Conservation (phyloP, 179 eudicot genomes). For the Heliamphora ciliata region DNA sequence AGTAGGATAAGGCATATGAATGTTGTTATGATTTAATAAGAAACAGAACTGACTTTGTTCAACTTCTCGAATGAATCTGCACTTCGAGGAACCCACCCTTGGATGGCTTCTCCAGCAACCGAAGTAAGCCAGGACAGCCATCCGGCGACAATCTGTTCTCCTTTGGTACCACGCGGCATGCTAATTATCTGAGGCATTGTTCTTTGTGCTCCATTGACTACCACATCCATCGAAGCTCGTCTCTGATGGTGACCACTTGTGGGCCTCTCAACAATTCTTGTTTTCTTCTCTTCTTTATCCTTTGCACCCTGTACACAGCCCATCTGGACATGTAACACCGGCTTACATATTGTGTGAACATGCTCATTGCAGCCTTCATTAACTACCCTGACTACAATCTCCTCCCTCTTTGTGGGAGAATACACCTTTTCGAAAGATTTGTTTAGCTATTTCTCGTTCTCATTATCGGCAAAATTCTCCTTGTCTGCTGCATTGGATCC, state of each 20-base stretch:
- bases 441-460: slow-evolving; percentile 18
- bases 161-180: slow-evolving; percentile 30
- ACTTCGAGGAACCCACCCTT: slow-evolving; percentile 60
- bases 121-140: slow-evolving; percentile 70
- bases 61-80: slow-evolving; percentile 60
- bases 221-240: slow-evolving; percentile 23
- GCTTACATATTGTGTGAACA: slow-evolving; percentile 27
- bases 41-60: slow-evolving; percentile 36
- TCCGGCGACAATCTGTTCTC: slow-evolving; percentile 36
- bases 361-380: slow-evolving; percentile 25
- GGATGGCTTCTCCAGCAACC: slow-evolving; percentile 59
- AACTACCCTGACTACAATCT: slow-evolving; percentile 16
- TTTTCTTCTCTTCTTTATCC: slow-evolving; percentile 27
- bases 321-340: slow-evolving; percentile 18
- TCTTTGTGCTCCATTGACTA: slow-evolving; percentile 13
- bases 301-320: slow-evolving; percentile 18
- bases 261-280: slow-evolving; percentile 29
- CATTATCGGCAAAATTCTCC: slow-evolving; percentile 17
- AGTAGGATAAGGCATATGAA: neutral
- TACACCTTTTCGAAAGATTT: slow-evolving; percentile 18
- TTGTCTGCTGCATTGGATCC: slow-evolving; percentile 16
- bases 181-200: slow-evolving; percentile 23
- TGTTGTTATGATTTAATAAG: neutral
- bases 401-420: slow-evolving; percentile 31
- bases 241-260: slow-evolving; percentile 26